Percentiles rank a stretch among this genome's conserved stretches.
Evolutionary conservation across 2,329 filamentous ascomycete genomes (phyloP).

Genomic region (Arthrobotrys pseudoclavata): DNA sequence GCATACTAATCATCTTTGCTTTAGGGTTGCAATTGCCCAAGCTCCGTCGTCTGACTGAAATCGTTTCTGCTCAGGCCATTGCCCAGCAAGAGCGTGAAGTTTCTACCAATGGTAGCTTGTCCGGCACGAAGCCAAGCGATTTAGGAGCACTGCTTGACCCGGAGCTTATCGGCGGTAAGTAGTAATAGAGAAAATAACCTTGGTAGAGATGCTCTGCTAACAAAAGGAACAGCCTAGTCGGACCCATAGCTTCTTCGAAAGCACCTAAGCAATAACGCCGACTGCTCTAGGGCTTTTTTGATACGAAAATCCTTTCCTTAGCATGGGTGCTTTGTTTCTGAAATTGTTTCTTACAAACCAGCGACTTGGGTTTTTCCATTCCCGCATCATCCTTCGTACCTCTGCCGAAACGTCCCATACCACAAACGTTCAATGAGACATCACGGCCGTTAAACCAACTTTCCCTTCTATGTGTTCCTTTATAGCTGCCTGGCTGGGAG

Average conservation of each 20-base stretch:
- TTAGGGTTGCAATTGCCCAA: slow-evolving; percentile 66
- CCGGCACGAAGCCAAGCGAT: slow-evolving; percentile 52
- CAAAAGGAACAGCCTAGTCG: slow-evolving; percentile 35
- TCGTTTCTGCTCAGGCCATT: slow-evolving; percentile 92
- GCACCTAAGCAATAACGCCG: neutral
- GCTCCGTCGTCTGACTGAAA: slow-evolving; percentile 95
- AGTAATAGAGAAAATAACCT: too few relatives aligned
- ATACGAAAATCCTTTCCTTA: slow-evolving; percentile 13
- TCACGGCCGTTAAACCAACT: slow-evolving; percentile 1
- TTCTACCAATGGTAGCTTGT: slow-evolving; percentile 10
- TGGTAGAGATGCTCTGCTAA: slow-evolving; percentile 16
- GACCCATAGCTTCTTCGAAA: neutral
- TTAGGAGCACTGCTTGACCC: slow-evolving; percentile 54
- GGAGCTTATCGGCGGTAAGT: slow-evolving; percentile 51
- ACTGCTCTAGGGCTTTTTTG: neutral
- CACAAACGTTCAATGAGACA: slow-evolving; percentile 7
- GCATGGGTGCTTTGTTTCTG: slow-evolving; percentile 9
- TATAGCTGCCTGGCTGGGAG: slow-evolving; percentile 38
- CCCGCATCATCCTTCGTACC: neutral
- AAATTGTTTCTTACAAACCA: slow-evolving; percentile 12
- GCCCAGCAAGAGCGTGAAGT: slow-evolving; percentile 80
- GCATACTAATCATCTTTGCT: slow-evolving; percentile 2
- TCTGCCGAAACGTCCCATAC: neutral
- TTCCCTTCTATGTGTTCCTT: slow-evolving; percentile 3
- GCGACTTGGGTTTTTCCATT: slow-evolving; percentile 4